Conservation (phyloP, 225 moss, liverwort and hornwort species). For the Antitrichia curtipendula region DNA sequence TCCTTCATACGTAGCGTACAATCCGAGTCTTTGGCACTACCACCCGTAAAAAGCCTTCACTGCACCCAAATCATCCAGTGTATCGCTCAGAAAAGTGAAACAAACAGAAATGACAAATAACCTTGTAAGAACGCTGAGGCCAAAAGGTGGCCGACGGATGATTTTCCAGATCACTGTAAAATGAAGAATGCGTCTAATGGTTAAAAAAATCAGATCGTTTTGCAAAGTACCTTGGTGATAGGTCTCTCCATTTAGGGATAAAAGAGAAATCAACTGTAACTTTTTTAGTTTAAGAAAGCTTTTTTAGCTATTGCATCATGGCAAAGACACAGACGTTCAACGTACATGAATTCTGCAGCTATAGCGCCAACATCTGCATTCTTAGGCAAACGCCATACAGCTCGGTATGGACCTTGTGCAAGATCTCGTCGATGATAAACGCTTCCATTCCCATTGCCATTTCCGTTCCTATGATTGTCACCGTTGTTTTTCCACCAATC, state of each 20-base stretch:
- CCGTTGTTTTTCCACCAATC: constrained; percentile 84
- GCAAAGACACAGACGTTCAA: background rate
- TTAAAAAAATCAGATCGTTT: background rate
- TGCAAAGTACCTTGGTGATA: background rate
- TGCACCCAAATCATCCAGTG: constrained; percentile 12
- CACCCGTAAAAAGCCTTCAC: constrained; percentile 82
- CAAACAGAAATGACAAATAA: background rate
- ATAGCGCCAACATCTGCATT: constrained; percentile 57
- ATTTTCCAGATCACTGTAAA: background rate
- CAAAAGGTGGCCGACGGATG: background rate
- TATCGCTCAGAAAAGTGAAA: background rate
- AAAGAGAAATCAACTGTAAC: background rate
- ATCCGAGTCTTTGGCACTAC: constrained; percentile 69
- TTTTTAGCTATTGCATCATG: background rate
- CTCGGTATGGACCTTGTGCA: constrained; percentile 88
- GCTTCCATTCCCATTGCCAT: constrained; percentile 34
- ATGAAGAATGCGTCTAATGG: too few relatives aligned
- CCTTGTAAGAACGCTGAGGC: background rate
- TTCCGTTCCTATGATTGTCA: constrained; percentile 18
- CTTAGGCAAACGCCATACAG: constrained; percentile 82
- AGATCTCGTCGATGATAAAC: constrained; percentile 86
- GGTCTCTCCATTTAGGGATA: background rate
- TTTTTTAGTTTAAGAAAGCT: background rate
- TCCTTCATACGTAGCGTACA: constrained; percentile 50
- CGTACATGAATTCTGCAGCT: constrained; percentile 81